These are phyloP conservation scores for Russula olivacea DNA, from an alignment of 768 basidiomycete species.

Conservation along the genomic window DNA sequence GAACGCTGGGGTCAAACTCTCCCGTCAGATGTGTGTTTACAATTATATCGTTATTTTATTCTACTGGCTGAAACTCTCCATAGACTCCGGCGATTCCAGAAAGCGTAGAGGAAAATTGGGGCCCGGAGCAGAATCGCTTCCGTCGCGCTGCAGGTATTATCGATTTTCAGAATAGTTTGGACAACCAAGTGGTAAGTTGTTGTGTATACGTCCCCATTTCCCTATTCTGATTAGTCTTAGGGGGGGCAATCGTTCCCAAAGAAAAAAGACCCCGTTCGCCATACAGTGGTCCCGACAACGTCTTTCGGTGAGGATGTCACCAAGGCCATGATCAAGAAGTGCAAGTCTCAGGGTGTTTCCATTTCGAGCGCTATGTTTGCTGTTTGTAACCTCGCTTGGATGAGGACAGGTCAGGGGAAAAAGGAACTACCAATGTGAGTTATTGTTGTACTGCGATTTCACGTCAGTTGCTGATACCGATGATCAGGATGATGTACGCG, in stretches of 20 bases:
- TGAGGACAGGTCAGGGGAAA: slow-evolving; percentile 40
- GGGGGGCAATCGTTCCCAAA: slow-evolving; percentile 73
- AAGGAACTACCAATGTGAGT: slow-evolving; percentile 52
- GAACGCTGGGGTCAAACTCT: slow-evolving; percentile 28
- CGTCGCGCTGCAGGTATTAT: slow-evolving; percentile 31
- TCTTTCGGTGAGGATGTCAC: slow-evolving; percentile 53
- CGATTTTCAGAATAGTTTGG: slow-evolving; percentile 32
- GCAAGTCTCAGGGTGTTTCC: slow-evolving; percentile 66
- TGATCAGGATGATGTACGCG: slow-evolving; percentile 71
- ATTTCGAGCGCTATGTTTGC: slow-evolving; percentile 74
- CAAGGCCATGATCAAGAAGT: slow-evolving; percentile 56
- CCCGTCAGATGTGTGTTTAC: slow-evolving; percentile 19
- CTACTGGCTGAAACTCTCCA: not conserved
- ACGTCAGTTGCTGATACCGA: slow-evolving; percentile 1
- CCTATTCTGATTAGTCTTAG: slow-evolving; percentile 31
- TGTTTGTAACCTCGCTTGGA: slow-evolving; percentile 71
- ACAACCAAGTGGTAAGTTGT: slow-evolving; percentile 30
- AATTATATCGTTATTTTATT: not conserved
- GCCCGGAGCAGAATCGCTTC: slow-evolving; percentile 25
- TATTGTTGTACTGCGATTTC: not conserved
- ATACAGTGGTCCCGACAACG: slow-evolving; percentile 65
- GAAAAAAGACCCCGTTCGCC: slow-evolving; percentile 39
- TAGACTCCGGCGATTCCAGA: slow-evolving; percentile 18
- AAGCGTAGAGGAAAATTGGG: slow-evolving; percentile 32
- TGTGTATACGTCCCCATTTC: no score